phyloP scores from a whole-genome alignment of 352 stramenopile species.

The Pythium oligandrum region DNA sequence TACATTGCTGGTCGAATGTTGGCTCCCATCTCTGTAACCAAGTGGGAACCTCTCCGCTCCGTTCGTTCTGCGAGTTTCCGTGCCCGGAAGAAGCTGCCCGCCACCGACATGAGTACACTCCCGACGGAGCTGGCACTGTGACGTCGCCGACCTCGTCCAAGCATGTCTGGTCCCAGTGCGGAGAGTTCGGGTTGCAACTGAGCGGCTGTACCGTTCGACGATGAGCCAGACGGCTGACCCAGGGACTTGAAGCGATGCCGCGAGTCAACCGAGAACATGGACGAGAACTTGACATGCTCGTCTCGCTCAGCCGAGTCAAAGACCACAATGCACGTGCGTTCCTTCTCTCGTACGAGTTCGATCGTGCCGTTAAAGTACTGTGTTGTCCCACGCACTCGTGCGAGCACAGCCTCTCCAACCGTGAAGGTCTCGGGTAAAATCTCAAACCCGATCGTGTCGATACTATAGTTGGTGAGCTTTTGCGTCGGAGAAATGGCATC shows the following conservation, averaged over 20 bases:
- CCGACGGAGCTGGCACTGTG: conserved; percentile 51
- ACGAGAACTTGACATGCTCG: conserved; percentile 50
- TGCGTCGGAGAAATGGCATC: conserved; percentile 52
- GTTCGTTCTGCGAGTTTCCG: conserved; percentile 26
- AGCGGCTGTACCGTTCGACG: conserved; percentile 23
- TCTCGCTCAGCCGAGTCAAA: conserved; percentile 74
- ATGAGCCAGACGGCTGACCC: conserved; percentile 32
- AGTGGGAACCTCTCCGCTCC: conserved; percentile 32
- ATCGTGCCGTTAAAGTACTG: conserved; percentile 60
- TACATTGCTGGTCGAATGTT: conserved; percentile 4
- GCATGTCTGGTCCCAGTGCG: too few species aligned
- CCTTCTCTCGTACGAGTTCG: conserved; percentile 47
- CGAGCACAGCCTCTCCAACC: conserved; percentile 58
- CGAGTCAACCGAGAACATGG: conserved; percentile 62
- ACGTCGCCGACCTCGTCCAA: conserved; percentile 10
- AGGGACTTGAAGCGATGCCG: conserved; percentile 36
- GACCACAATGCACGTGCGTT: conserved; percentile 51
- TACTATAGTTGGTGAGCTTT: conserved; percentile 71
- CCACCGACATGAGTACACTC: conserved; percentile 60
- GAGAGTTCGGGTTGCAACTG: too few species aligned
- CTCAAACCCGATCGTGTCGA: conserved; percentile 76
- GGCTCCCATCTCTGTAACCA: conserved; percentile 20
- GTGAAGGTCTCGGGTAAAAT: conserved; percentile 43
- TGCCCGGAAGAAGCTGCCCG: conserved; percentile 38
- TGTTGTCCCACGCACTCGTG: conserved; percentile 43